A percentile compares a stretch with the other conserved stretches of the same genome.
phyloP scores from a whole-genome alignment of 768 basidiomycete genomes.

The Pulveroboletus sp. region DNA sequence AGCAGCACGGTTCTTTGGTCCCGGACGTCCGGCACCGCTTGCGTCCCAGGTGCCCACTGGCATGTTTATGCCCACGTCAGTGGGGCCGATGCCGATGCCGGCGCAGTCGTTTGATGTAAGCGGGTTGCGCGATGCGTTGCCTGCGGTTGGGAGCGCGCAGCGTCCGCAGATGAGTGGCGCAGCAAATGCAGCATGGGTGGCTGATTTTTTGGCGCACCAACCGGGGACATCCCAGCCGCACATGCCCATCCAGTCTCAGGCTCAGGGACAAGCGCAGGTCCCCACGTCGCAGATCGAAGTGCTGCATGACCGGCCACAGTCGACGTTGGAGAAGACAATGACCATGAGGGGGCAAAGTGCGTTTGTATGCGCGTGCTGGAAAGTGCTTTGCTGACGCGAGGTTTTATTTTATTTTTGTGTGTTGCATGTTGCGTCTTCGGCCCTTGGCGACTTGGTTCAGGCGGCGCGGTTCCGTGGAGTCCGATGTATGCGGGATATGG shows the following conservation, averaged over 20 bases:
- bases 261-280: constrained; percentile 4
- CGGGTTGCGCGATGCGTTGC: constrained; percentile 29
- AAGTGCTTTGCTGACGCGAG: constrained; percentile 3
- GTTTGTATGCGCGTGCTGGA: constrained; percentile 1
- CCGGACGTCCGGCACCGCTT: constrained; percentile 29
- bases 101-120: constrained; percentile 56
- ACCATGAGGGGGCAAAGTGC: constrained; percentile 16
- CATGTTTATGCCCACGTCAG: too few species aligned
- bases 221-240: constrained; percentile 15
- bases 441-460: constrained; percentile 21
- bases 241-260: neutral
- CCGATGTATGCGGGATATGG: constrained; percentile 35
- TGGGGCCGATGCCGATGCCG: constrained; percentile 24
- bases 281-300: constrained; percentile 8
- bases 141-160: constrained; percentile 12
- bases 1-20: constrained; percentile 66
- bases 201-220: constrained; percentile 50
- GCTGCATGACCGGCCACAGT: constrained; percentile 12
- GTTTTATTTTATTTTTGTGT: too few species aligned
- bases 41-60: constrained; percentile 6
- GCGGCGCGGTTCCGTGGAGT: constrained; percentile 39
- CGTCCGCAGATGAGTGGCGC: constrained; percentile 16
- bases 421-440: too few species aligned
- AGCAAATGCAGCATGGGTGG: constrained; percentile 49
- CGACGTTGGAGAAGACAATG: neutral